A percentile compares a stretch with the other conserved stretches of the same genome.
These are phyloP conservation scores for Thamnidium elegans DNA, from an alignment of 192 early-diverging fungal species.

Conservation along the genomic window DNA sequence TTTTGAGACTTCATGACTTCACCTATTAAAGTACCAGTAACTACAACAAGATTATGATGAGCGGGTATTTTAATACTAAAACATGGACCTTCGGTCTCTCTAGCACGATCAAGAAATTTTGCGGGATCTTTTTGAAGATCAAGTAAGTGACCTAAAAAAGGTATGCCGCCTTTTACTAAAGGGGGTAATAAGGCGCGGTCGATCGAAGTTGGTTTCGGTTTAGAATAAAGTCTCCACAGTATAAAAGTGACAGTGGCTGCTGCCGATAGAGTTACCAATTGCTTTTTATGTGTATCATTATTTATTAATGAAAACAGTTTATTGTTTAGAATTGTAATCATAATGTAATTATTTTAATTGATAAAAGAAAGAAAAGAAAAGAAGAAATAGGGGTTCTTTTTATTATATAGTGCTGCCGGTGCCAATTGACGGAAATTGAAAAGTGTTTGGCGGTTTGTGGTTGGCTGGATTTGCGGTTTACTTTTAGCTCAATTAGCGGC, in stretches of 20 bases:
- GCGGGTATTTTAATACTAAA: constrained; percentile 21
- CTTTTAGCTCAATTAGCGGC: too few species aligned
- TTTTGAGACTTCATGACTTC: constrained; percentile 15
- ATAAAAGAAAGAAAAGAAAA: background rate
- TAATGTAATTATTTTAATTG: background rate
- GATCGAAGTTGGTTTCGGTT: background rate
- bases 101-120: constrained; percentile 17
- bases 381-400: background rate
- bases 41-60: background rate
- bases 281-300: background rate
- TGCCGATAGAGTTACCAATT: constrained; percentile 5
- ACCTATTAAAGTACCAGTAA: constrained; percentile 10
- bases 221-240: background rate
- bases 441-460: too few species aligned
- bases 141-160: constrained; percentile 20
- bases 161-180: constrained; percentile 7
- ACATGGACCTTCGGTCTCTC: constrained; percentile 12
- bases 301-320: too few species aligned
- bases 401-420: too few species aligned
- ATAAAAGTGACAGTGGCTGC: constrained; percentile 1
- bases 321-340: background rate
- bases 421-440: too few species aligned
- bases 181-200: constrained; percentile 4
- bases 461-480: too few species aligned
- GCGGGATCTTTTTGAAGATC: constrained; percentile 8